A percentile compares a stretch with the other conserved stretches of the same genome.
phyloP scores from a whole-genome alignment of 768 basidiomycete species.

The Hydnum rufescens region DNA sequence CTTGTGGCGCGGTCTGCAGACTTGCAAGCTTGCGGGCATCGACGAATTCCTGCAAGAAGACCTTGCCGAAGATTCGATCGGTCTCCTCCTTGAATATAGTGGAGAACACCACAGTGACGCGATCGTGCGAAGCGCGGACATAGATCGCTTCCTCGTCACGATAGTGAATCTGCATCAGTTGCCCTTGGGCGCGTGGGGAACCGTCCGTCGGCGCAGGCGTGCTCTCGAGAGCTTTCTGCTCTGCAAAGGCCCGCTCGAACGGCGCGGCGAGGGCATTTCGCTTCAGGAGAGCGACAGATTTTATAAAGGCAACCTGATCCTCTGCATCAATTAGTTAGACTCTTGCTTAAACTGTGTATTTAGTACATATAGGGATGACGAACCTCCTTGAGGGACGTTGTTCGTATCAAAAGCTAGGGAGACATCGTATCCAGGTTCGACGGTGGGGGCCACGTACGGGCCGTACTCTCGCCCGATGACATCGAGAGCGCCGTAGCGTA shows the following conservation, averaged over 20 bases:
- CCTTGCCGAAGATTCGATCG: conserved; percentile 88
- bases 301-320: conserved; percentile 57
- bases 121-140: conserved; percentile 78
- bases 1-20: conserved; percentile 93
- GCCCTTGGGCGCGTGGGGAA: conserved; percentile 44
- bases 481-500: conserved; percentile 64
- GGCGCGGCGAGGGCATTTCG: conserved; percentile 89
- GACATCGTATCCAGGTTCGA: conserved; percentile 80
- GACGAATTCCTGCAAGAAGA: conserved; percentile 99
- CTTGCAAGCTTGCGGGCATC: conserved; percentile 88
- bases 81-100: conserved; percentile 96
- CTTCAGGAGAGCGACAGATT: conserved; percentile 68
- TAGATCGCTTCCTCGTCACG: conserved; percentile 96
- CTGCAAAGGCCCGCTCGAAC: conserved; percentile 70
- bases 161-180: conserved; percentile 85
- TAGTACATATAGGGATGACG: conserved; percentile 13
- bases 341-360: background rate
- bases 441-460: conserved; percentile 36
- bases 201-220: conserved; percentile 21
- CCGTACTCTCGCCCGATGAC: conserved; percentile 74
- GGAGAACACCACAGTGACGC: conserved; percentile 94
- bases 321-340: conserved; percentile 26
- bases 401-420: conserved; percentile 77
- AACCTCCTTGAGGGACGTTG: conserved; percentile 65
- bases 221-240: conserved; percentile 63